Evolutionary conservation across 164 flowering plant genomes (phyloP).

Genomic region (Vitis riparia): DNA sequence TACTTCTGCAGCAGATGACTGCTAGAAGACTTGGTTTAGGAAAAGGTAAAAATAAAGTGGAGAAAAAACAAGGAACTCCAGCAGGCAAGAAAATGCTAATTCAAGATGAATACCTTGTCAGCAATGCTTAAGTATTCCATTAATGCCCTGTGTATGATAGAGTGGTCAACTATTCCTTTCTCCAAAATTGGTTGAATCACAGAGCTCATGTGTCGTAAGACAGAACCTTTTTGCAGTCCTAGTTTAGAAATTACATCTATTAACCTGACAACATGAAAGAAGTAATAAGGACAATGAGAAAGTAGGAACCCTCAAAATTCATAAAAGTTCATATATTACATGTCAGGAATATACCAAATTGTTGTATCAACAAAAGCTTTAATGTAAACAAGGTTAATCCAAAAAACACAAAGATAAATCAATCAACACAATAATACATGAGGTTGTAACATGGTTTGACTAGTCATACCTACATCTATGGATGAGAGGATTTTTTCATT

Average conservation of each 20-base stretch:
- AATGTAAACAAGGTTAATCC: no score
- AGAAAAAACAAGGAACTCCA: neutral
- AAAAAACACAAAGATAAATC: no score
- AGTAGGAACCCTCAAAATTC: no score
- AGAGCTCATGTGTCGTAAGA: slow-evolving; percentile 67
- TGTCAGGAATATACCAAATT: no score
- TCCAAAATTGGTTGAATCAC: slow-evolving; percentile 84
- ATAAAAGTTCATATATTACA: no score
- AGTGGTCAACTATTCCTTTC: slow-evolving; percentile 94
- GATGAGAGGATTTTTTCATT: no score
- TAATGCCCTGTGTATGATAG: slow-evolving; percentile 74
- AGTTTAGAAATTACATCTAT: slow-evolving; percentile 76
- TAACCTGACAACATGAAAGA: slow-evolving; percentile 51
- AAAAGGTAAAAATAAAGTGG: neutral
- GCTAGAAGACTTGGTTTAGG: slow-evolving; percentile 32
- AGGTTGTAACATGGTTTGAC: no score
- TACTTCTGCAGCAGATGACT: slow-evolving; percentile 81
- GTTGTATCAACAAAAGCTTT: no score
- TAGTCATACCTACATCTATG: no score
- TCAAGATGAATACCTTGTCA: slow-evolving; percentile 51
- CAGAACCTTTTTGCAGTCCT: slow-evolving; percentile 68
- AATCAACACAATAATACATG: no score
- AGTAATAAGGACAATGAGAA: neutral
- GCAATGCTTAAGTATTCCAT: slow-evolving; percentile 83
- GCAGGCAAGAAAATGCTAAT: slow-evolving; percentile 3